Evolutionary conservation across 805 yeast genomes (phyloP).

Genomic region (Saturnispora hagleri): DNA sequence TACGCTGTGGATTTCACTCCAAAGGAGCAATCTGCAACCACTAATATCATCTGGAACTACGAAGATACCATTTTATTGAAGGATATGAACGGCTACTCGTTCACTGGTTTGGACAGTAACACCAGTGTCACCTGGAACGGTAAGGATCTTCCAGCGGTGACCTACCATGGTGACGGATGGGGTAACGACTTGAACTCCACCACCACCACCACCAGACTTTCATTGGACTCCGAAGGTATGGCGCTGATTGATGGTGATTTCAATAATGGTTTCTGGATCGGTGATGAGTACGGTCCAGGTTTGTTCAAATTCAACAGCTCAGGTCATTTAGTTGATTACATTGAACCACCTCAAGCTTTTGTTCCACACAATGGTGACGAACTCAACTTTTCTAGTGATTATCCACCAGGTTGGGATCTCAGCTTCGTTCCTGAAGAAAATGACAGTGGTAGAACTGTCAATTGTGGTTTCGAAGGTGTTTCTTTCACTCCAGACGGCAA

Average conservation of each 20-base stretch:
- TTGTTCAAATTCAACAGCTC: slow-evolving; percentile 21
- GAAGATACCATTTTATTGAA: slow-evolving; percentile 24
- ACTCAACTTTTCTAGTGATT: slow-evolving; percentile 21
- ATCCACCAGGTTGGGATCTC: slow-evolving; percentile 22
- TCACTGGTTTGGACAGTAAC: slow-evolving; percentile 27
- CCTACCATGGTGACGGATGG: slow-evolving; percentile 26
- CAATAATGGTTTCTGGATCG: slow-evolving; percentile 26
- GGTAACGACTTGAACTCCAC: slow-evolving; percentile 18
- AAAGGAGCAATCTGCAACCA: slow-evolving; percentile 12
- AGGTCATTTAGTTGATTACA: slow-evolving; percentile 22
- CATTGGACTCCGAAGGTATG: slow-evolving; percentile 25
- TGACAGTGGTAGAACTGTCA: slow-evolving; percentile 22
- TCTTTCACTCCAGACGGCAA: slow-evolving; percentile 26
- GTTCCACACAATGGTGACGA: slow-evolving; percentile 22
- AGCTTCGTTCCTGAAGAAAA: slow-evolving; percentile 20
- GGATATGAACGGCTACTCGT: slow-evolving; percentile 22
- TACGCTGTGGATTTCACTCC: slow-evolving; percentile 22
- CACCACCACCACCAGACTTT: slow-evolving; percentile 20
- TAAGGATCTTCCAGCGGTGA: slow-evolving; percentile 21
- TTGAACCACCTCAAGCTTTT: slow-evolving; percentile 24
- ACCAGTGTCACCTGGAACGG: slow-evolving; percentile 21
- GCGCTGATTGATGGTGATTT: slow-evolving; percentile 23
- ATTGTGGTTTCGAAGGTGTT: slow-evolving; percentile 28
- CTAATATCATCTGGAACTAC: slow-evolving; percentile 22
- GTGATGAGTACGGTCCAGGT: slow-evolving; percentile 29